Percentiles rank a stretch among this genome's conserved stretches.
Evolutionary conservation across 2,329 filamentous ascomycete species (phyloP).

Genomic region (Pestalotiopsis sp.): DNA sequence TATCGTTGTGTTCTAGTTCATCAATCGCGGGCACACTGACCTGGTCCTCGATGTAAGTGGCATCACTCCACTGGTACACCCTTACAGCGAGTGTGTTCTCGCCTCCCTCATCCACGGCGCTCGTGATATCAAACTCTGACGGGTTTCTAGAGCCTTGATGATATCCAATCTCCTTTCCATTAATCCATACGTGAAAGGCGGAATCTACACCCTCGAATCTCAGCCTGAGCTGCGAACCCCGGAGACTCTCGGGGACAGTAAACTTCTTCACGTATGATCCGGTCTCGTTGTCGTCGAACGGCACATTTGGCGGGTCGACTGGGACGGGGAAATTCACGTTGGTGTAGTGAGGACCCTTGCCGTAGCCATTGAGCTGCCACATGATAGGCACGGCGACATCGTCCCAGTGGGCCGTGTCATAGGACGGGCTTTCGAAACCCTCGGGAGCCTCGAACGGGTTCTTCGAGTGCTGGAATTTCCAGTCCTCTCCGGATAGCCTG

Average conservation of each 20-base stretch:
- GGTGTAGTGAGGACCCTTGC: slow-evolving; percentile 65
- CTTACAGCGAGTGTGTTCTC: slow-evolving; percentile 54
- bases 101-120: slow-evolving; percentile 35
- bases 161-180: slow-evolving; percentile 60
- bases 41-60: slow-evolving; percentile 60
- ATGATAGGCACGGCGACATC: slow-evolving; percentile 64
- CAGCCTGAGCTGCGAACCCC: slow-evolving; percentile 48
- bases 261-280: slow-evolving; percentile 56
- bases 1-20: background rate
- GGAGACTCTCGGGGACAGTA: slow-evolving; percentile 38
- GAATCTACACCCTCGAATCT: slow-evolving; percentile 65
- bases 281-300: slow-evolving; percentile 52
- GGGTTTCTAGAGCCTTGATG: slow-evolving; percentile 62
- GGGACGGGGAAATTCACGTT: slow-evolving; percentile 69
- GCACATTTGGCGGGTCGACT: slow-evolving; percentile 58
- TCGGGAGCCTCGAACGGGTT: slow-evolving; percentile 39
- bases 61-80: slow-evolving; percentile 63
- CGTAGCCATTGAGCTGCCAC: slow-evolving; percentile 71
- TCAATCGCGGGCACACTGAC: slow-evolving; percentile 15
- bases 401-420: slow-evolving; percentile 39
- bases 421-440: slow-evolving; percentile 29
- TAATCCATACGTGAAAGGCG: slow-evolving; percentile 63
- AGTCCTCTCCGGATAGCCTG: slow-evolving; percentile 45
- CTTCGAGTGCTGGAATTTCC: slow-evolving; percentile 44
- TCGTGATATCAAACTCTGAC: slow-evolving; percentile 61